Evolutionary conservation across 108 stramenopile genomes (phyloP).

Genomic region (Nannochloropsis oceanica): DNA sequence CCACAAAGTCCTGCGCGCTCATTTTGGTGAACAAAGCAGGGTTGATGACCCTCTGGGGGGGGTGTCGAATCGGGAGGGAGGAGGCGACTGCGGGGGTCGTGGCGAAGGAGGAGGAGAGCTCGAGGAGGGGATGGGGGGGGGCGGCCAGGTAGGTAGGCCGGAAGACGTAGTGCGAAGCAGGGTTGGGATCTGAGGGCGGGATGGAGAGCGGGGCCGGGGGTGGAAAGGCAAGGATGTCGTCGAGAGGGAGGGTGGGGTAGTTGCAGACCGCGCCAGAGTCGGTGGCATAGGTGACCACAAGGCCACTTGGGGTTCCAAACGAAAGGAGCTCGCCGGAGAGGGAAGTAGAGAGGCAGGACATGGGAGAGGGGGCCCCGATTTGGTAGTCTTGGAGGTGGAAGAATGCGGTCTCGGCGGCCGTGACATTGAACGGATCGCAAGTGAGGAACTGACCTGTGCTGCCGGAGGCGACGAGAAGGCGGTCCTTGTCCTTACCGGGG

Average conservation of each 20-base stretch:
- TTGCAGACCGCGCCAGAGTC: not conserved
- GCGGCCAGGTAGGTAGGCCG: not conserved
- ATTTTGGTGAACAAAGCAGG: not conserved
- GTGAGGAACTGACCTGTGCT: not conserved
- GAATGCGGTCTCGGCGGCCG: not conserved
- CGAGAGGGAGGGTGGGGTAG: not conserved
- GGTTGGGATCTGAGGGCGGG: not conserved
- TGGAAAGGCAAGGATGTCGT: not conserved
- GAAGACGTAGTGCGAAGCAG: conserved; percentile 1
- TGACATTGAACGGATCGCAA: not conserved
- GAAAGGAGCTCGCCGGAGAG: not conserved
- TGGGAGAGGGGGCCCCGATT: not conserved
- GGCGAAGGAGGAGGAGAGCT: conserved; percentile 6
- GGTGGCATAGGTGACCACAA: not conserved
- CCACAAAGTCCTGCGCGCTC: conserved; percentile 5
- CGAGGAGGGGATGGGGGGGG: not conserved
- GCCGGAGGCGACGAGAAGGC: not conserved
- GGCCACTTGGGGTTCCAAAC: not conserved
- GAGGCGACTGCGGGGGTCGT: not conserved
- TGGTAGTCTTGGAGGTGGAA: not conserved
- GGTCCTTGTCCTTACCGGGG: not conserved
- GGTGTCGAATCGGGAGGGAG: not conserved
- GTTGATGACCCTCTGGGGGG: not conserved
- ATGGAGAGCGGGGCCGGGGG: not conserved
- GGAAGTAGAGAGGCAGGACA: not conserved